Evolutionary conservation across 2,329 filamentous ascomycete species (phyloP).

Genomic region (Thermoascus crustaceus): DNA sequence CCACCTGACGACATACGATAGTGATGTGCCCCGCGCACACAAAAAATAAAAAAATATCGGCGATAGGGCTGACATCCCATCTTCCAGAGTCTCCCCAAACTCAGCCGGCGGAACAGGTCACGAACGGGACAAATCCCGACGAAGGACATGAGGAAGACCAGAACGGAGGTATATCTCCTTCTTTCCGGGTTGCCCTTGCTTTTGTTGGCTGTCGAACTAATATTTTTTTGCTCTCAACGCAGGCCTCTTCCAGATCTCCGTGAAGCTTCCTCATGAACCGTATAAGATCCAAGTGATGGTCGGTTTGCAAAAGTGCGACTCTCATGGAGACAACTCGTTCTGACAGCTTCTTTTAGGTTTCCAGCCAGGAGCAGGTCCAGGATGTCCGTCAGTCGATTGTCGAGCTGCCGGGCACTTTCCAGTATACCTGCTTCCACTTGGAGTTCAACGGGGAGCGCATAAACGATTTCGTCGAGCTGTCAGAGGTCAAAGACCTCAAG

Average conservation of each 20-base stretch:
- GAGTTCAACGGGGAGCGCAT: constrained; percentile 81
- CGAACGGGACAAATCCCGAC: constrained; percentile 27
- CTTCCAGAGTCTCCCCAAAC: constrained; percentile 23
- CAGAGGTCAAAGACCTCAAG: constrained; percentile 73
- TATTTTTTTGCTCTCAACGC: constrained; percentile 10
- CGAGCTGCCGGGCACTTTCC: constrained; percentile 84
- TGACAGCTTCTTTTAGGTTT: constrained; percentile 51
- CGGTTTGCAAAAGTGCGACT: constrained; percentile 26
- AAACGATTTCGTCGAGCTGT: constrained; percentile 91
- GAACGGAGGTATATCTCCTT: constrained; percentile 25
- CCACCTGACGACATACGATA: too few species aligned
- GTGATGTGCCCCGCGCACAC: neutral
- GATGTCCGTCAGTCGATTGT: constrained; percentile 95
- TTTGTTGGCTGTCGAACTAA: too few species aligned
- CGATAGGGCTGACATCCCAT: constrained; percentile 11
- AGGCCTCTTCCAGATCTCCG: constrained; percentile 62
- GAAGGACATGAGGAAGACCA: constrained; percentile 27
- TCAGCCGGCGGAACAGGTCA: constrained; percentile 19
- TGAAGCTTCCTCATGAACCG: constrained; percentile 73
- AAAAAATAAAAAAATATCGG: neutral
- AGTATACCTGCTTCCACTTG: constrained; percentile 98
- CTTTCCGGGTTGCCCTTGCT: neutral
- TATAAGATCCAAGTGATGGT: constrained; percentile 81
- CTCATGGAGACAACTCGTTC: neutral
- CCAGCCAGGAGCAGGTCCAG: constrained; percentile 90